A percentile compares a stretch with the other conserved stretches of the same genome.
Evolutionary conservation across 768 basidiomycete genomes (phyloP).

Genomic region (Tremella fuciformis): DNA sequence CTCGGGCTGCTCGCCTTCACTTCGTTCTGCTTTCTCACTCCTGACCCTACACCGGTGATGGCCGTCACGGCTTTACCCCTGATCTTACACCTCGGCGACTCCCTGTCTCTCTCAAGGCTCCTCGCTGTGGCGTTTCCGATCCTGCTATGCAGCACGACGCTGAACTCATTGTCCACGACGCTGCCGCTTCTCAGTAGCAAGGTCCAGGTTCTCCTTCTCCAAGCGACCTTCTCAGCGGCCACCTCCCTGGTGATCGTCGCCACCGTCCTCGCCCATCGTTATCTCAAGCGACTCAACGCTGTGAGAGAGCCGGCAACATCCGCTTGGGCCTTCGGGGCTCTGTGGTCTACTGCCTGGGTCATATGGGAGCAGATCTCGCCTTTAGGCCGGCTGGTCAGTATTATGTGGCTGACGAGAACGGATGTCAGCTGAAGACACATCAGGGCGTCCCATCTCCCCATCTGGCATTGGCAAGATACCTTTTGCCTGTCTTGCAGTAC

Average conservation of each 20-base stretch:
- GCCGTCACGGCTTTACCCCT: conserved; percentile 15
- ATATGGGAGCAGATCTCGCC: conserved; percentile 10
- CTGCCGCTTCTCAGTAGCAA: conserved; percentile 1
- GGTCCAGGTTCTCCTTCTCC: conserved; percentile 9
- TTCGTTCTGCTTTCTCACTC: conserved; percentile 11
- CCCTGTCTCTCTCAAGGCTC: not conserved
- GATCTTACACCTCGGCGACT: conserved; percentile 10
- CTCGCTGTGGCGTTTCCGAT: not conserved
- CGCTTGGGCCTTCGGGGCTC: conserved; percentile 11
- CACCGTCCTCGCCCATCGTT: not conserved
- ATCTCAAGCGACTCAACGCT: not conserved
- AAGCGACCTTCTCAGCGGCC: conserved; percentile 4
- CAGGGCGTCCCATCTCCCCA: conserved; percentile 19
- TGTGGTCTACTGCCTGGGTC: conserved; percentile 15
- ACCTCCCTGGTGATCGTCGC: not conserved
- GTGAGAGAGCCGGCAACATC: not conserved
- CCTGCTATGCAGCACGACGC: not conserved
- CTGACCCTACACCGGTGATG: conserved; percentile 8
- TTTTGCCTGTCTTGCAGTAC: not conserved
- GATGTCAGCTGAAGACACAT: not conserved
- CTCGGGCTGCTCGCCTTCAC: conserved; percentile 8
- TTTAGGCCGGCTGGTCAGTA: conserved; percentile 15
- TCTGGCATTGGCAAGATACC: not conserved
- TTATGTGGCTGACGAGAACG: not conserved
- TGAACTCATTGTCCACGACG: not conserved